Evolutionary conservation across 192 early-diverging fungal species (phyloP), one percentile per base, ranked within the genome.

Genomic region (Coemansia sp.): DNA sequence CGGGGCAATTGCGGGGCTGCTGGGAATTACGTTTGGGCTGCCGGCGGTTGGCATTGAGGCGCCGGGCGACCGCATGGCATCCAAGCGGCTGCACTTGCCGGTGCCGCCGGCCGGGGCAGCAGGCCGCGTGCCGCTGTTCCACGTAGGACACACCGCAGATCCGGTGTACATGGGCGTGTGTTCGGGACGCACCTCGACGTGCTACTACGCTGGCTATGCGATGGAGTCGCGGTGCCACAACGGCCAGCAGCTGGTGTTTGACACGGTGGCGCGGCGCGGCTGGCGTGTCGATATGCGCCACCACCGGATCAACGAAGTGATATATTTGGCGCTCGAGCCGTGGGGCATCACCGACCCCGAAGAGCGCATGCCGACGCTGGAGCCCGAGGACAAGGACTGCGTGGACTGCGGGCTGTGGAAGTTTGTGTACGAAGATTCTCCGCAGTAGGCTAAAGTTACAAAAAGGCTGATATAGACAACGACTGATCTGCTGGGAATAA

Each of bases 121-220:
- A 64, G 65, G 85, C 4, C 73, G 86, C 22, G 58, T 93, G 54
- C 90, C 94, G n/a, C 86, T 96, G 26, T 98, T 86, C 69, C 96
- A 98, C 58, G 73, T 95, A 66, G 95, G 94, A 4, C 88, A 98
- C 77, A 89, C 87, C 2, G 90, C 89, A 2, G 96, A 98, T 75
- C 94, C 95, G 9, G 88, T 98, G 22, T 98, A 86, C 73, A 82
- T 90, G 62, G 96, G 96, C 23, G 82, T 85, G 22, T 98, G 96
- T 66, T 82, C 80, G 10, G 91, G 90, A 3, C 74, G 76, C 23
- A 76, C 81, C 1, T 85, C 83, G 11, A 66, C 65, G 22, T 92
- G 91, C 66, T 92, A 89, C 61, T 87, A 86, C 59, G 86, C 81
- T 19, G 87, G 84, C 1, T 91, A 91, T 62, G 89, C 88, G 12